Conservation (phyloP, 805 yeast species). For the Suhomyces sp. region DNA sequence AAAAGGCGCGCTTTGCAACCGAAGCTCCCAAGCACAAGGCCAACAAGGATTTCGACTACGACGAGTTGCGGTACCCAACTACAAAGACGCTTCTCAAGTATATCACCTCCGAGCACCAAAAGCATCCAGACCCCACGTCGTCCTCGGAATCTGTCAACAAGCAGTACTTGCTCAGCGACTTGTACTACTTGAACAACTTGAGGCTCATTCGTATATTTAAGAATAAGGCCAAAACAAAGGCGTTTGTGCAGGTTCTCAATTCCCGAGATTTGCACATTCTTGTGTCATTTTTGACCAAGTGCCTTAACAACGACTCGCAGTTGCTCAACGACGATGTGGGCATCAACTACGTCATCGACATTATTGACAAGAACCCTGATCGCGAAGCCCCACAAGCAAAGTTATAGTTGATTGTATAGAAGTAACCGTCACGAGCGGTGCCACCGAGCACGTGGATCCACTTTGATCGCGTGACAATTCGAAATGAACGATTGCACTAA, state of each 20-base stretch:
- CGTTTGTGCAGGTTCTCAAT: constrained; percentile 34
- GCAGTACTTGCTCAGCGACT: constrained; percentile 39
- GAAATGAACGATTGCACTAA: too few relatives aligned
- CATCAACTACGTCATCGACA: constrained; percentile 32
- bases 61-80: constrained; percentile 23
- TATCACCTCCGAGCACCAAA: constrained; percentile 15
- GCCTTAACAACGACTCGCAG: constrained; percentile 11
- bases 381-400: neutral
- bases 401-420: neutral
- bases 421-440: neutral
- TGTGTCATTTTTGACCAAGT: constrained; percentile 18
- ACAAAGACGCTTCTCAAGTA: constrained; percentile 30
- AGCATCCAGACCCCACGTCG: constrained; percentile 11
- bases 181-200: constrained; percentile 37
- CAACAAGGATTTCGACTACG: constrained; percentile 7
- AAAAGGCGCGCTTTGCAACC: constrained; percentile 13
- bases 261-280: constrained; percentile 25
- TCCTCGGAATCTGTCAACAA: constrained; percentile 36
- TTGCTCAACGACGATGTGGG: constrained; percentile 15
- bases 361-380: constrained; percentile 29
- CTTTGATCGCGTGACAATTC: neutral
- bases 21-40: constrained; percentile 3
- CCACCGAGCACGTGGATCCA: neutral
- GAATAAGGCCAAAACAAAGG: constrained; percentile 40
- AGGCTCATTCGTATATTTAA: constrained; percentile 34